Conservation (phyloP, 208 protist genomes). For the Strigomonas culicis region DNA sequence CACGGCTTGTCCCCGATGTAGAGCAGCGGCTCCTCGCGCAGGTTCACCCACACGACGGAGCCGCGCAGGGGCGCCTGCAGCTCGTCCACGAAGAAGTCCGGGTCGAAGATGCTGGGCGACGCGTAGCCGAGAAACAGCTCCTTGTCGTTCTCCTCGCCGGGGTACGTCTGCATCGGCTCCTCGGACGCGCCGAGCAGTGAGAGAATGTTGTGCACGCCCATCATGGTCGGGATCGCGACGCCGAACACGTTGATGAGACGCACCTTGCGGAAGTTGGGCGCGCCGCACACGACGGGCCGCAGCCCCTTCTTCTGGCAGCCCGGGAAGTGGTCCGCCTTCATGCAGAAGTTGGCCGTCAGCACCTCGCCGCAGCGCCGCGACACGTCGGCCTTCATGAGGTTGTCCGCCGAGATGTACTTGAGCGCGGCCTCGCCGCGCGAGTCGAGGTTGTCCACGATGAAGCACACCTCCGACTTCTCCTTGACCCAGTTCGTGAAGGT, state of each 20-base stretch:
- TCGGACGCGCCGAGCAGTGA: constrained; percentile 74
- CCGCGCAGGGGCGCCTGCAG: constrained; percentile 68
- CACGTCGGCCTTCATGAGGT: constrained; percentile 72
- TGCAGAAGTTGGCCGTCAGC: constrained; percentile 80
- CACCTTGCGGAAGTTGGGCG: constrained; percentile 88
- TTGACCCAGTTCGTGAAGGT: constrained; percentile 74
- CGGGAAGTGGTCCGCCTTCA: constrained; percentile 90
- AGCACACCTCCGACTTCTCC: constrained; percentile 56
- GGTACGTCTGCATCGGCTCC: constrained; percentile 65
- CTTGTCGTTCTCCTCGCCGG: constrained; percentile 69
- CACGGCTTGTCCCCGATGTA: constrained; percentile 86
- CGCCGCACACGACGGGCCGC: constrained; percentile 73
- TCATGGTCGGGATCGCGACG: constrained; percentile 77
- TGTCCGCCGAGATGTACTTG: constrained; percentile 60
- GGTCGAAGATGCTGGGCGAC: constrained; percentile 74
- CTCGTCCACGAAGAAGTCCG: constrained; percentile 57
- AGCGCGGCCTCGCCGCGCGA: constrained; percentile 56
- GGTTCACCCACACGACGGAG: constrained; percentile 85
- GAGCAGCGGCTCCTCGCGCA: constrained; percentile 85
- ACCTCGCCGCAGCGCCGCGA: constrained; percentile 73
- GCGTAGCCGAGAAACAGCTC: constrained; percentile 79
- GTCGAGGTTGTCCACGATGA: constrained; percentile 77
- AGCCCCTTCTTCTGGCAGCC: constrained; percentile 88
- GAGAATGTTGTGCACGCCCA: constrained; percentile 87
- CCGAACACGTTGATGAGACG: constrained; percentile 81